A percentile compares a stretch with the other conserved stretches of the same genome.
Evolutionary conservation across 164 flowering plant species (phyloP).

Genomic region (Berberis vulgaris): DNA sequence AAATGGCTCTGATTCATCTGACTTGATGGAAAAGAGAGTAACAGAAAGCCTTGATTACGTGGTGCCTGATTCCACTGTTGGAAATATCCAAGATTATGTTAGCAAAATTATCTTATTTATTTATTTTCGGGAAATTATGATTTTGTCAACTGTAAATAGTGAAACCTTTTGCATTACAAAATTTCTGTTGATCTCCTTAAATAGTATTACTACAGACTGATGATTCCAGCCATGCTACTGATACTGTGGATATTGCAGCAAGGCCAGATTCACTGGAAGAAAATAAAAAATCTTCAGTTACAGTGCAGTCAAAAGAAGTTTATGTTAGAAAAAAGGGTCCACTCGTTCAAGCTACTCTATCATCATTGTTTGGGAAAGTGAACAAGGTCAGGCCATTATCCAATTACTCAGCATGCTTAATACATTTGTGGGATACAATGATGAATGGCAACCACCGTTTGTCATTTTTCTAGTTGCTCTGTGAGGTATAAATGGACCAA

Average conservation of each 20-base stretch:
- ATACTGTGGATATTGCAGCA: slow-evolving; percentile 15
- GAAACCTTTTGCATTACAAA: too few relatives aligned
- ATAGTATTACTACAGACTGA: slow-evolving; percentile 19
- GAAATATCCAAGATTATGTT: slow-evolving; percentile 20
- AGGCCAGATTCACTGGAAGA: slow-evolving; percentile 11
- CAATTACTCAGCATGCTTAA: too few relatives aligned
- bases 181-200: slow-evolving; percentile 18
- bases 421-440: too few relatives aligned
- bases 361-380: slow-evolving; percentile 60
- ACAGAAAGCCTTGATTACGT: slow-evolving; percentile 9
- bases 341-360: slow-evolving; percentile 42
- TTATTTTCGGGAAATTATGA: background rate
- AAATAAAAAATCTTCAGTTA: slow-evolving; percentile 13
- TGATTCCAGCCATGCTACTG: slow-evolving; percentile 15
- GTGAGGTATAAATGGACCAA: too few relatives aligned
- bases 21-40: slow-evolving; percentile 27
- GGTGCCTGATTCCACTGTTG: slow-evolving; percentile 1
- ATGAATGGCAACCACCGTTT: too few relatives aligned
- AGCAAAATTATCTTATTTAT: background rate
- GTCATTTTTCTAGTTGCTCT: too few relatives aligned
- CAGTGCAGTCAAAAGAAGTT: slow-evolving; percentile 17
- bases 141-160: background rate
- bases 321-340: slow-evolving; percentile 24
- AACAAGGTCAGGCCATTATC: slow-evolving; percentile 38
- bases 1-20: slow-evolving; percentile 25